Evolutionary conservation across 1,139 yeast species (phyloP), one percentile per base, ranked within the genome.

Genomic region (Pichia sp.): DNA sequence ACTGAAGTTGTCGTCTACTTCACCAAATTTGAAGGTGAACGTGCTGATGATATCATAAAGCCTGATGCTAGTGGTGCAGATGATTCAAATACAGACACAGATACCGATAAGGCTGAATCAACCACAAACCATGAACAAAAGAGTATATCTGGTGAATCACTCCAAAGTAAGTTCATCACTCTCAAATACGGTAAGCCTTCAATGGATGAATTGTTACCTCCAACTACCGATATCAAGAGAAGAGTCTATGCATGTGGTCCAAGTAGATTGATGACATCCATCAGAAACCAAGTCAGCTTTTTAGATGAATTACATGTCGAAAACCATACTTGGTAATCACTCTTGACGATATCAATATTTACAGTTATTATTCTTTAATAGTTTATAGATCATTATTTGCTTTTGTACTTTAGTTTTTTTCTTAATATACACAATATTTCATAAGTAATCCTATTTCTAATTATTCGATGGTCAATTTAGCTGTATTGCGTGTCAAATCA

Each of bases 231-330:
- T 14, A 28, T 44, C 14, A 46, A 44, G 11, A 44, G 51, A 41
- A 40, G 44, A 28, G 63, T 76, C 27, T 55, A 74, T 21, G 61
- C 68, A 8, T 74, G 79, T 59, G 80, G 79, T 4, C 77, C 80
- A 3, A 53, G 64, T 0, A 21, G 58, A 1, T 67, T 76, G 58
- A 69, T 67, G 35, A 74, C 71, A 46, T 67, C 63, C 20, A 57
- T 70, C 5, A 67, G 79, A 51, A 43, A 54, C 21, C 45, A 39
- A 21, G 9, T 30, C 14, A 12, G 43, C 35, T 24, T 17, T 20
- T 33, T 18, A 4, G 42, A 40, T 24, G 45, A 44, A 33, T 18
- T 46, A 11, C 11, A 20, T 8, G 33, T 22, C 9, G 50, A 46
- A 31, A 40, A 37, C n/a, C 48, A 49, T 17, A 38, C 41, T 10